Conservation (phyloP, 2,329 filamentous ascomycete genomes). For the Colletotrichum cereale region DNA sequence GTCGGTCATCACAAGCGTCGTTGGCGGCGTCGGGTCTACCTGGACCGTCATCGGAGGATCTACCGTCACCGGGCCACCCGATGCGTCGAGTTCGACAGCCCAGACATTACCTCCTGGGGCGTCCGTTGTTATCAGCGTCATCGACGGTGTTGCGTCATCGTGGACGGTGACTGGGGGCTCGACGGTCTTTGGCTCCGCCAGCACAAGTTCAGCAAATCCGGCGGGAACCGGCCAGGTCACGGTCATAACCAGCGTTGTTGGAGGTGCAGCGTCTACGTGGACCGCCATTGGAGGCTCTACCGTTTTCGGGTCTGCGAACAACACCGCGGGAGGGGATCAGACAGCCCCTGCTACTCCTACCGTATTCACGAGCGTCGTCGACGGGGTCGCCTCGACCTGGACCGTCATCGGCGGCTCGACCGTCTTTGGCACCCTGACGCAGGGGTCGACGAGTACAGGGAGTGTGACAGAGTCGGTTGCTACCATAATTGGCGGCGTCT, state of each 20-base stretch:
- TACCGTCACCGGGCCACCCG: neutral
- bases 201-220: neutral
- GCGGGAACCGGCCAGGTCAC: neutral
- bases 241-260: constrained; percentile 19
- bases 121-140: constrained; percentile 15
- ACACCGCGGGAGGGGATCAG: neutral
- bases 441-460: neutral
- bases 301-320: neutral
- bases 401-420: constrained; percentile 8
- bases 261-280: constrained; percentile 7
- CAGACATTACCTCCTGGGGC: neutral
- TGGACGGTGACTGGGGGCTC: constrained; percentile 20
- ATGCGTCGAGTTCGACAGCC: neutral
- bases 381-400: constrained; percentile 2
- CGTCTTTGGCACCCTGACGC: neutral
- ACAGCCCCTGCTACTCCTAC: neutral
- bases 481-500: neutral
- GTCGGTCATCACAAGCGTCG: constrained; percentile 14
- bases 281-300: constrained; percentile 10
- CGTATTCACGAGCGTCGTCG: constrained; percentile 12
- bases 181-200: neutral
- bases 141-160: neutral
- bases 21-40: constrained; percentile 5
- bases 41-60: constrained; percentile 7
- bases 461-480: neutral